These are phyloP conservation scores for Selaginella moellendorffii DNA, from an alignment of 75 land plant species.

Conservation along the genomic window DNA sequence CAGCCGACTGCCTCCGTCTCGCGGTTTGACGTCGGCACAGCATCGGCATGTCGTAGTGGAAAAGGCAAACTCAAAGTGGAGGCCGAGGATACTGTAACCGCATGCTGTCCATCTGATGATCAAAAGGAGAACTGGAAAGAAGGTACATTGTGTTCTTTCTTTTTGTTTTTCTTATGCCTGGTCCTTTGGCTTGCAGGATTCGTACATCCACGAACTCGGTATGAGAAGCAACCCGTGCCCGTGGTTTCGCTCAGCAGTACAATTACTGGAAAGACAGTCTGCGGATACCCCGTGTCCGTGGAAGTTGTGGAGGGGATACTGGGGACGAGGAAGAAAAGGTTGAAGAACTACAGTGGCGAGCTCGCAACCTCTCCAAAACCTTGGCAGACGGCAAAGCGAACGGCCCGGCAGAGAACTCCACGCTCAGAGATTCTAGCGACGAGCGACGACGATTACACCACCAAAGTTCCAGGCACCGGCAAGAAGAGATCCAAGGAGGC, in stretches of 20 bases:
- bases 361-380: not conserved
- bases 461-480: not conserved
- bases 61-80: not conserved
- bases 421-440: not conserved
- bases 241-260: not conserved
- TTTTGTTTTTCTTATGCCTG: too few relatives aligned
- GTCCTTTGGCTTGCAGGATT: not conserved
- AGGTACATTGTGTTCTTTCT: too few relatives aligned
- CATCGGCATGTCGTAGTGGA: not conserved
- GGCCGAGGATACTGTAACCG: not conserved
- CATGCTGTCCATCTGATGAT: not conserved
- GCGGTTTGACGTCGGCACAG: not conserved
- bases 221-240: not conserved
- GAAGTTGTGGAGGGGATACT: constrained; percentile 2
- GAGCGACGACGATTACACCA: not conserved
- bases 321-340: not conserved
- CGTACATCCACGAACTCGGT: not conserved
- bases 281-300: not conserved
- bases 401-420: not conserved
- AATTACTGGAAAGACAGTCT: not conserved
- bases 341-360: not conserved
- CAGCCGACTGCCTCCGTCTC: not conserved
- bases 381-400: constrained; percentile 7
- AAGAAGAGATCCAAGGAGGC: not conserved
- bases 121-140: not conserved